A percentile compares a stretch with the other conserved stretches of the same genome.
Conservation (phyloP, 2,329 filamentous ascomycete species). For the Dactylellina cionopaga region DNA sequence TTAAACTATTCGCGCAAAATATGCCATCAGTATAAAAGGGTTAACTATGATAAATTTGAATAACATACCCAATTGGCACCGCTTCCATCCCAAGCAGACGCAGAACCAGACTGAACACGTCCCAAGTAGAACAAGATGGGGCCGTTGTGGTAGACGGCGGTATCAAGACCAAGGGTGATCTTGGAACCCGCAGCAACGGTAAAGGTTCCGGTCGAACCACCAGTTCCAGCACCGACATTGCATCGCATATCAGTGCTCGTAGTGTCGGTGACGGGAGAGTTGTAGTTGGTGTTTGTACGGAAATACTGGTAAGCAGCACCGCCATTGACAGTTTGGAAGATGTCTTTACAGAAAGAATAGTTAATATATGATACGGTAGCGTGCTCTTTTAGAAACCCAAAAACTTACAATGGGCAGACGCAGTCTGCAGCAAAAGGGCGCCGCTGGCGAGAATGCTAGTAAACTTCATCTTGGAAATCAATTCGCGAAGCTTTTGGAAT, state of each 20-base stretch:
- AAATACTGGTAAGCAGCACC: slow-evolving; percentile 59
- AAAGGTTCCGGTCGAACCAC: slow-evolving; percentile 57
- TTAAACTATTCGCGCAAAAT: slow-evolving; percentile 35
- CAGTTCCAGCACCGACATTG: slow-evolving; percentile 40
- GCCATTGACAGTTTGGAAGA: slow-evolving; percentile 42
- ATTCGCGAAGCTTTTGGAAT: slow-evolving; percentile 19
- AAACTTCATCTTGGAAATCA: slow-evolving; percentile 47
- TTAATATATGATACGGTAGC: slow-evolving; percentile 2
- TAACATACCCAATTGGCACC: slow-evolving; percentile 57
- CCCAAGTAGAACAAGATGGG: slow-evolving; percentile 61
- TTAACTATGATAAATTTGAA: not conserved
- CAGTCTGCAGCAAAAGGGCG: slow-evolving; percentile 42
- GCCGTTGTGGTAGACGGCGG: slow-evolving; percentile 59
- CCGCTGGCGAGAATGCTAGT: slow-evolving; percentile 35
- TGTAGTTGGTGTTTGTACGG: slow-evolving; percentile 64
- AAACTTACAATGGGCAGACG: slow-evolving; percentile 49
- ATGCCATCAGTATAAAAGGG: not conserved
- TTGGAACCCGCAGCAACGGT: slow-evolving; percentile 53
- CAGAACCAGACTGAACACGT: slow-evolving; percentile 56
- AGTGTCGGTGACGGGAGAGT: slow-evolving; percentile 43
- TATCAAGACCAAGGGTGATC: slow-evolving; percentile 60
- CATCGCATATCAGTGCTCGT: slow-evolving; percentile 45
- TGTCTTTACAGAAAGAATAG: slow-evolving; percentile 12
- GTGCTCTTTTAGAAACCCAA: not conserved
- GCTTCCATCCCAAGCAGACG: slow-evolving; percentile 57